Percentiles rank a stretch among this genome's conserved stretches.
These are phyloP conservation scores for Anthostomella pinea DNA, from an alignment of 2,329 filamentous ascomycete species.

Conservation along the genomic window DNA sequence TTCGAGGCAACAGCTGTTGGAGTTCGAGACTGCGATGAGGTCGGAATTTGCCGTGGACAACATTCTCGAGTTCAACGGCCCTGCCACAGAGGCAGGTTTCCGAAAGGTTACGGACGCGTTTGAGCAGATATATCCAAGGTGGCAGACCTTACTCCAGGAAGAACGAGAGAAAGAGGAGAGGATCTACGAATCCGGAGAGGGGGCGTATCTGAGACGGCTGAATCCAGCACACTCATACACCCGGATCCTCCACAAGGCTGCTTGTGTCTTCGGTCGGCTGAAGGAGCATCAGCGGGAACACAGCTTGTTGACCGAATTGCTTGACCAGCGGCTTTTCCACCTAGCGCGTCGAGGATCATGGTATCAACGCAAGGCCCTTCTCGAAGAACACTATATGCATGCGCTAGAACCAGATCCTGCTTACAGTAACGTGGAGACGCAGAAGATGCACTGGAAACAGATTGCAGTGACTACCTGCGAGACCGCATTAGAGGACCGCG, in stretches of 20 bases:
- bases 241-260: slow-evolving; percentile 84
- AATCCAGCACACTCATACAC: slow-evolving; percentile 93
- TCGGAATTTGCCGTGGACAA: slow-evolving; percentile 79
- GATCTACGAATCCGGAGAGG: slow-evolving; percentile 78
- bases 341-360: slow-evolving; percentile 79
- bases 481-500: slow-evolving; percentile 76
- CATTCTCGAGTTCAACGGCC: slow-evolving; percentile 75
- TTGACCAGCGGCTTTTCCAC: slow-evolving; percentile 81
- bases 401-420: slow-evolving; percentile 46
- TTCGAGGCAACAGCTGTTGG: slow-evolving; percentile 70
- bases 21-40: slow-evolving; percentile 84
- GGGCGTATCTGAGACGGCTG: slow-evolving; percentile 83
- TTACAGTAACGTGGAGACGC: slow-evolving; percentile 42
- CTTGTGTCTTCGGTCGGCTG: slow-evolving; percentile 73
- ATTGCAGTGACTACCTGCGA: slow-evolving; percentile 80
- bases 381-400: slow-evolving; percentile 95
- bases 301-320: slow-evolving; percentile 67
- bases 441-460: slow-evolving; percentile 80
- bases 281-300: slow-evolving; percentile 81
- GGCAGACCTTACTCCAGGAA: slow-evolving; percentile 68
- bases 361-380: slow-evolving; percentile 91
- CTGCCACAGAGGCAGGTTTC: slow-evolving; percentile 62
- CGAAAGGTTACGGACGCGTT: slow-evolving; percentile 69
- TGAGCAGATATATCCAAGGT: slow-evolving; percentile 74
- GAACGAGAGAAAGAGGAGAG: slow-evolving; percentile 75